These are phyloP conservation scores for Globisporangium yorkense DNA, from an alignment of 352 stramenopile species.

Conservation along the genomic window DNA sequence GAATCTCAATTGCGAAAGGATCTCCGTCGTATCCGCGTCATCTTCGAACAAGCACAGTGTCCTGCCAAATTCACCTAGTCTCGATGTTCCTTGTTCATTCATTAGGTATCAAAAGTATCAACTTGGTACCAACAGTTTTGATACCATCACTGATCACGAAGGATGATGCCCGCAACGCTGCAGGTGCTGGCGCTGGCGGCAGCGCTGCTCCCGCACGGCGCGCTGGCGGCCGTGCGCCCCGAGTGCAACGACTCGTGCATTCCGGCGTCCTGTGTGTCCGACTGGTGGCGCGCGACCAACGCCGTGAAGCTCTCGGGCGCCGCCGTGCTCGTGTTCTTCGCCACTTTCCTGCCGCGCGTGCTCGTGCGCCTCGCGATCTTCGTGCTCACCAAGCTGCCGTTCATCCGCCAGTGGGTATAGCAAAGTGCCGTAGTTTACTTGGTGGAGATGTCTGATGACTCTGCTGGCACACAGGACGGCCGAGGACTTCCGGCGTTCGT, in stretches of 20 bases:
- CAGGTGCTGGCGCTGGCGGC: not conserved
- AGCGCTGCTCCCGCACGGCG: not conserved
- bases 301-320: constrained; percentile 44
- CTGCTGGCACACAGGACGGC: constrained; percentile 36
- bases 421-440: not conserved
- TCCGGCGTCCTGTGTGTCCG: constrained; percentile 39
- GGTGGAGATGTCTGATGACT: not conserved
- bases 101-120: too few species aligned
- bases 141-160: too few species aligned
- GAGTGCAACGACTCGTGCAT: constrained; percentile 31
- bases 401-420: constrained; percentile 69
- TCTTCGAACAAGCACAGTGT: too few species aligned
- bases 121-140: too few species aligned
- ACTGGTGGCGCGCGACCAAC: constrained; percentile 47
- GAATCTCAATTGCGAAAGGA: too few species aligned
- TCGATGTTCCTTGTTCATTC: too few species aligned
- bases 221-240: not conserved
- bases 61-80: too few species aligned
- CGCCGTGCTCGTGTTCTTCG: constrained; percentile 80
- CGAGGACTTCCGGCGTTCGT: constrained; percentile 77
- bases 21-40: too few species aligned
- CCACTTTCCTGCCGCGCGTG: constrained; percentile 81
- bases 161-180: too few species aligned
- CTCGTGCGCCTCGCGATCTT: constrained; percentile 82
- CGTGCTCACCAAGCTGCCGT: constrained; percentile 80